A percentile compares a stretch with the other conserved stretches of the same genome.
These are phyloP conservation scores for Oryza glumipatula DNA, from an alignment of 176 grass and related monocot species.

Conservation along the genomic window DNA sequence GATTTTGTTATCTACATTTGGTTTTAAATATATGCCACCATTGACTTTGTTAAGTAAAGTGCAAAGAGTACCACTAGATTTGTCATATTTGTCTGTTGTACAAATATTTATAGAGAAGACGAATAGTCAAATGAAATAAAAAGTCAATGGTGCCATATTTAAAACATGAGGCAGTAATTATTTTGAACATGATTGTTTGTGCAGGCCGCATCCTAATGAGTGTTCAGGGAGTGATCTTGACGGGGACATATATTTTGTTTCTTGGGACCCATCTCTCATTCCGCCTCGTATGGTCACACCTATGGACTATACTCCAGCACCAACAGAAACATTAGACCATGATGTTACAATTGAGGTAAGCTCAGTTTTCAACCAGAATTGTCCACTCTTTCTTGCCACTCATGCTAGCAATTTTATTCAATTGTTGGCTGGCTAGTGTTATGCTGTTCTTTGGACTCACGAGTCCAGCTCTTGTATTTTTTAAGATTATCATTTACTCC, in stretches of 20 bases:
- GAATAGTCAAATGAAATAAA: too few relatives aligned
- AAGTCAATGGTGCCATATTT: too few relatives aligned
- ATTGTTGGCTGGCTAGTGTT: constrained; percentile 11
- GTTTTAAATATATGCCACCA: too few relatives aligned
- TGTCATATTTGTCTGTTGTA: too few relatives aligned
- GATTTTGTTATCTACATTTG: background rate
- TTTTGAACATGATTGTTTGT: constrained; percentile 30
- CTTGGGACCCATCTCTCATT: constrained; percentile 76
- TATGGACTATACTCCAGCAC: constrained; percentile 84
- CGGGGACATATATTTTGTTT: constrained; percentile 91
- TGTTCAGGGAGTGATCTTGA: constrained; percentile 99
- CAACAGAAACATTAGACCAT: constrained; percentile 74
- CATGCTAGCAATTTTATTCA: background rate
- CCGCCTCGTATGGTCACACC: constrained; percentile 53
- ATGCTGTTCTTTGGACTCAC: background rate
- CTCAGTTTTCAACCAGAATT: background rate
- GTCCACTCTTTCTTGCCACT: constrained; percentile 7
- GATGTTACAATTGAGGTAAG: constrained; percentile 80
- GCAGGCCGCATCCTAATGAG: constrained; percentile 91
- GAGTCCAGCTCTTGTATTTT: background rate
- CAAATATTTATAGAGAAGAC: too few relatives aligned
- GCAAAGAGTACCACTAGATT: too few relatives aligned
- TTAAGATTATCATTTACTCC: background rate
- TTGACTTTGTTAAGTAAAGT: too few relatives aligned
- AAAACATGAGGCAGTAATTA: background rate